Conservation (phyloP, 352 stramenopile species). For the Phytopythium boreale region DNA sequence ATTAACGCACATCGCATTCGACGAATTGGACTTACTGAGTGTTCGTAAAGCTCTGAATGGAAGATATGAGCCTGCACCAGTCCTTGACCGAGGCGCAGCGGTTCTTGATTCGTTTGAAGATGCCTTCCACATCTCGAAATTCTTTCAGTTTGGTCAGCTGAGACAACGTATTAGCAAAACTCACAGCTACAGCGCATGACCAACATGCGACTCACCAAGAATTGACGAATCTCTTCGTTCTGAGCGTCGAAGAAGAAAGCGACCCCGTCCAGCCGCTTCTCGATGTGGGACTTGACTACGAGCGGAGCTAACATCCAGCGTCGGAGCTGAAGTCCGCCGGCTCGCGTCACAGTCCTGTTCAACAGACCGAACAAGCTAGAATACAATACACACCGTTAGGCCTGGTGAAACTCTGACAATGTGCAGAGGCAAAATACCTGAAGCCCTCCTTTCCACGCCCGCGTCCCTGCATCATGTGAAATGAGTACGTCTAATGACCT, state of each 20-base stretch:
- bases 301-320: slow-evolving; percentile 82
- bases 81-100: slow-evolving; percentile 59
- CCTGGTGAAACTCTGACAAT: neutral
- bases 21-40: slow-evolving; percentile 39
- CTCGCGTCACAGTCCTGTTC: slow-evolving; percentile 78
- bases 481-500: neutral
- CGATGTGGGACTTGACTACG: slow-evolving; percentile 38
- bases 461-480: slow-evolving; percentile 29
- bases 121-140: slow-evolving; percentile 62
- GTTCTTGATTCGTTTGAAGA: slow-evolving; percentile 63
- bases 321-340: slow-evolving; percentile 50
- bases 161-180: slow-evolving; percentile 7
- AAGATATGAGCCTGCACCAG: slow-evolving; percentile 61
- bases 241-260: slow-evolving; percentile 50
- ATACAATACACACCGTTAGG: slow-evolving; percentile 4
- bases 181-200: neutral
- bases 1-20: neutral
- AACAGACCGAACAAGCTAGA: slow-evolving; percentile 71
- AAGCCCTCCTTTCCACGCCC: slow-evolving; percentile 85
- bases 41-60: slow-evolving; percentile 54
- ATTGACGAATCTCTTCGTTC: slow-evolving; percentile 56
- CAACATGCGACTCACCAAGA: slow-evolving; percentile 34
- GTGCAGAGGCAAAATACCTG: slow-evolving; percentile 33
- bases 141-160: slow-evolving; percentile 56
- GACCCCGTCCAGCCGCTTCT: slow-evolving; percentile 52